A percentile compares a stretch with the other conserved stretches of the same genome.
phyloP scores from a whole-genome alignment of 106 monocot species.

The Triglochin maritima region DNA sequence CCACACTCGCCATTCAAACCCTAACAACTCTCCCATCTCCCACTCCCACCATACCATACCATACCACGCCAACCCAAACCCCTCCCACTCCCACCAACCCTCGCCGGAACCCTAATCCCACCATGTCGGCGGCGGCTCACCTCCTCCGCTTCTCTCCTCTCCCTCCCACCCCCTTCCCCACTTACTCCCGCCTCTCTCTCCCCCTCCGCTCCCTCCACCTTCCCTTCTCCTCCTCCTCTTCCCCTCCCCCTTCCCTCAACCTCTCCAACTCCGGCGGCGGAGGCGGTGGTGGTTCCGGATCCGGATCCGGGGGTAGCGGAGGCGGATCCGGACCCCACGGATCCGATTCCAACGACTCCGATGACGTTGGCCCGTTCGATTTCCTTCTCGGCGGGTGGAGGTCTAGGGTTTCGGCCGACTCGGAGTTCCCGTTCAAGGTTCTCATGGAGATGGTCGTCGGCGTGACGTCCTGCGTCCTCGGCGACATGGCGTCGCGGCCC shows the following conservation, averaged over 20 bases:
- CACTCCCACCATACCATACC: not conserved
- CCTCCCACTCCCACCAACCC: not conserved
- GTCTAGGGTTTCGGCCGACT: slow-evolving; percentile 64
- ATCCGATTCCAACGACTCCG: not conserved
- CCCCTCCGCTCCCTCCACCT: not conserved
- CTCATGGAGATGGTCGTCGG: slow-evolving; percentile 82
- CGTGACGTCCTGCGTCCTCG: slow-evolving; percentile 51
- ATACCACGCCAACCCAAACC: slow-evolving; percentile 1
- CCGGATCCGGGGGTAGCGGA: slow-evolving; percentile 13
- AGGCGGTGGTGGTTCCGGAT: slow-evolving; percentile 13
- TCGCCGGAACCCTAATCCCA: not conserved
- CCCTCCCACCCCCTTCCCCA: not conserved
- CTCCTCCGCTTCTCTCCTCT: slow-evolving; percentile 21
- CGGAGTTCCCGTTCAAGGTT: slow-evolving; percentile 84
- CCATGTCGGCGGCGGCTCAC: slow-evolving; percentile 25
- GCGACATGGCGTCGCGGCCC: slow-evolving; percentile 79
- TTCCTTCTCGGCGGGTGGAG: slow-evolving; percentile 61
- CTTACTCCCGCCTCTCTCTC: not conserved
- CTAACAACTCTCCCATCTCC: not conserved
- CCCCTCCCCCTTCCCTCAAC: not conserved
- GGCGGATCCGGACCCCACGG: not conserved
- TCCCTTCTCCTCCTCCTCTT: not conserved
- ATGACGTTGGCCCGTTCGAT: slow-evolving; percentile 17
- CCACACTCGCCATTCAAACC: no score
- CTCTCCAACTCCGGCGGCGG: not conserved